Conservation (phyloP, 306 rosid genomes). For the Casuarina equisetifolia region DNA sequence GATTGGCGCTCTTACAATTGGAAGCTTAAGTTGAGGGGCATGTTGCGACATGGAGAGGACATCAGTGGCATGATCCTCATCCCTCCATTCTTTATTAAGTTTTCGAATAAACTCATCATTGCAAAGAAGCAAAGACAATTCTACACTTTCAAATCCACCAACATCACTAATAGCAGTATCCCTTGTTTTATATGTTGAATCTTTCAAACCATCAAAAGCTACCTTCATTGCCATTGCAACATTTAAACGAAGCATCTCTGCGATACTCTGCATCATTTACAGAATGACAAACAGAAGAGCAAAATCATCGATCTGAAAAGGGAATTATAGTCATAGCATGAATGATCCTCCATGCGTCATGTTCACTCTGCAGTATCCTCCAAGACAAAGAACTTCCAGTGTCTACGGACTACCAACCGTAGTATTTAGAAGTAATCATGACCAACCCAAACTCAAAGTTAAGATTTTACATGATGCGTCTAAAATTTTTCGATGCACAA, state of each 20-base stretch:
- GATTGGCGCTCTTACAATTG: slow-evolving; percentile 57
- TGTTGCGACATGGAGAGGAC: slow-evolving; percentile 89
- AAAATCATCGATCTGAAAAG: background rate
- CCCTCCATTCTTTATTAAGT: slow-evolving; percentile 93
- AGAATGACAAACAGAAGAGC: slow-evolving; percentile 6
- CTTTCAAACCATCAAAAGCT: slow-evolving; percentile 69
- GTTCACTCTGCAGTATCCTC: background rate
- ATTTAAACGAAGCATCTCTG: slow-evolving; percentile 75
- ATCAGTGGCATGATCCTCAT: slow-evolving; percentile 80
- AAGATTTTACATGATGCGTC: background rate
- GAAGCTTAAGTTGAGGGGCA: slow-evolving; percentile 65
- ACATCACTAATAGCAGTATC: slow-evolving; percentile 62
- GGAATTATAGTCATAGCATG: background rate
- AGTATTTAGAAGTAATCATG: background rate
- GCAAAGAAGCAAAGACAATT: slow-evolving; percentile 78
- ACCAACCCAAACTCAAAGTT: background rate
- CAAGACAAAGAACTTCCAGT: background rate
- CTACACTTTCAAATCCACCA: slow-evolving; percentile 72
- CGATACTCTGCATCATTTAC: slow-evolving; percentile 55
- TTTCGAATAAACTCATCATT: slow-evolving; percentile 73
- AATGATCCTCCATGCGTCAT: background rate
- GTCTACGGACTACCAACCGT: background rate
- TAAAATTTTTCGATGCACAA: background rate
- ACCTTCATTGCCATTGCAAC: slow-evolving; percentile 76
- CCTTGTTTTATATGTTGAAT: slow-evolving; percentile 60